Conservation (phyloP, 345 rosid genomes). For the Iberis pinnata region DNA sequence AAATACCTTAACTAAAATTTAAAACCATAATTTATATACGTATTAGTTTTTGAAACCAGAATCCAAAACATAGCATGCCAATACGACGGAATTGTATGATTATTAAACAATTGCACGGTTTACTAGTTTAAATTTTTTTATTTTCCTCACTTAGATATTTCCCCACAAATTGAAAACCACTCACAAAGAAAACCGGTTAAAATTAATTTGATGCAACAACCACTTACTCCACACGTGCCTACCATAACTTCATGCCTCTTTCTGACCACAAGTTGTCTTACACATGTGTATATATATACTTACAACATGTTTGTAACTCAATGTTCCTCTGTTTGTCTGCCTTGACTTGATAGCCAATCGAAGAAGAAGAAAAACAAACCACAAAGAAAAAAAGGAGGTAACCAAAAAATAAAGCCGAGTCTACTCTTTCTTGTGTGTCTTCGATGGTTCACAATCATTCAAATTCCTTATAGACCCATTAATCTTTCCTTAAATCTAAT, state of each 20-base stretch:
- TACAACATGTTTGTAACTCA: constrained; percentile 6
- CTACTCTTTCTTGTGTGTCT: constrained; percentile 1
- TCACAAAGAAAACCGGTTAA: too few species aligned
- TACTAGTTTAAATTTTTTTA: too few species aligned
- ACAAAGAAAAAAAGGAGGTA: neutral
- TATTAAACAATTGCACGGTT: too few species aligned
- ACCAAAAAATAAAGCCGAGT: too few species aligned
- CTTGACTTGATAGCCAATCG: constrained; percentile 19
- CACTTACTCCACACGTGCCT: constrained; percentile 18
- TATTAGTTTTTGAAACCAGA: too few species aligned
- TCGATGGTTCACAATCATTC: constrained; percentile 1
- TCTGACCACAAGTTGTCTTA: constrained; percentile 16
- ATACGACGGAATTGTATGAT: too few species aligned
- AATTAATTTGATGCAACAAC: neutral
- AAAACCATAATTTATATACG: too few species aligned
- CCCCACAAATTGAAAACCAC: too few species aligned
- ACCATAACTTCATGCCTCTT: constrained; percentile 15
- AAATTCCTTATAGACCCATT: constrained; percentile 6
- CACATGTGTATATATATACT: constrained; percentile 20
- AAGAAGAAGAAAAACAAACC: constrained; percentile 12
- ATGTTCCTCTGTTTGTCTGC: constrained; percentile 26
- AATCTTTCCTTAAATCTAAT: neutral
- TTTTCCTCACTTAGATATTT: too few species aligned
- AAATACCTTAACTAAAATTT: too few species aligned
- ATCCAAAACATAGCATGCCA: too few species aligned